Base-by-base conservation (phyloP, 306 rosid species). In the Pyrus betulifolia region DNA sequence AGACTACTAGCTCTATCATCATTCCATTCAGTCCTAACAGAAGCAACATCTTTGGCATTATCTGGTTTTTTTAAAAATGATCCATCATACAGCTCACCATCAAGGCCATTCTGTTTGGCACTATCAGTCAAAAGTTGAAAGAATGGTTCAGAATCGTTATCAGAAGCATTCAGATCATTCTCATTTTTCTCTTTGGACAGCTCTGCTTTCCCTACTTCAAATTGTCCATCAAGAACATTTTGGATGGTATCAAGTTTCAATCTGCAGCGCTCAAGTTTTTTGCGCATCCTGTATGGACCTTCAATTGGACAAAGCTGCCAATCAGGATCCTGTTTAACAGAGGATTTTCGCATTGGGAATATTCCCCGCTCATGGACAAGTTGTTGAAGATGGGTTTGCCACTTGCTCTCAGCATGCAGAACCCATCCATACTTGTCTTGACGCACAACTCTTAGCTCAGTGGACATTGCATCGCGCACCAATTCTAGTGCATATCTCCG, bases 361-460 rank as follows among this genome's bases (percentile, higher is more conserved):
- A 96, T 93, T 73, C 99, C 97, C 1, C 99, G 91, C 80, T 96
- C 98, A 81, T 93, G 99, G 67, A 96, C 91, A 84, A 96, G 99
- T 79, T 96, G 90, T 79, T 96, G 97, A 30, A 96, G 94, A 91
- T 89, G 97, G 78, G 89, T 87, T 82, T 91, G 93, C 99, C 99
- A 96, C 88, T 89, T 97, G 64, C 99, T 96, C 91, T 96, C 99
- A 65, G 99, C 99, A 86, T 96, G 99, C 69, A 96, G 90, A 91
- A 96, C 89, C 99, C 99, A 96, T 46, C 99, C 99, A 80, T 96
- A 96, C 84, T 96, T 96, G 83, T 96, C 98, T 78, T 96, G 99
- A 85, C 99, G 91, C 67, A 96, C 97, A 82, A 96, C 97, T 87
- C 98, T 93, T 84, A 96, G 84, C 87, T 89, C 99, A 8, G 99